These are phyloP conservation scores for Sporothrix inflata DNA, from an alignment of 2,329 filamentous ascomycete genomes.

Conservation along the genomic window DNA sequence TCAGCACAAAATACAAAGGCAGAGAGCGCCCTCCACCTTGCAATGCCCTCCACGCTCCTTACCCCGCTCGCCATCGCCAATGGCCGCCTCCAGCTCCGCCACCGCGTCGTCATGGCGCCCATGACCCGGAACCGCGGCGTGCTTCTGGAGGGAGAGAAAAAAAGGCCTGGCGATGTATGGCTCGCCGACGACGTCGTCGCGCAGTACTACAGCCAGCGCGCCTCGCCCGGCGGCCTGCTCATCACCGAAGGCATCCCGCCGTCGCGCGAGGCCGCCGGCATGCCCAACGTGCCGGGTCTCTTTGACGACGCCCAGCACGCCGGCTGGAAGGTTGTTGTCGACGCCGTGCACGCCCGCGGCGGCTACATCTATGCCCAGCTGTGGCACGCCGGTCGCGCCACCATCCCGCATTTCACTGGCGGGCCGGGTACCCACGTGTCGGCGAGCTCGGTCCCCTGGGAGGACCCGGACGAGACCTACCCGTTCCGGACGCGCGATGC, in stretches of 20 bases:
- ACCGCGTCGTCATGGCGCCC: conserved; percentile 50
- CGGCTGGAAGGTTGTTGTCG: conserved; percentile 23
- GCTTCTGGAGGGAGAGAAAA: neutral
- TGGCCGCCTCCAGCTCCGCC: conserved; percentile 44
- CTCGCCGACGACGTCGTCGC: conserved; percentile 23
- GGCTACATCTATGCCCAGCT: conserved; percentile 49
- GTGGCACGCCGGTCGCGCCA: conserved; percentile 45
- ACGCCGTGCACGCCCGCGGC: conserved; percentile 27
- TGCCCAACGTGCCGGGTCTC: conserved; percentile 26
- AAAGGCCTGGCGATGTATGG: neutral
- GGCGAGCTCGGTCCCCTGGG: conserved; percentile 17
- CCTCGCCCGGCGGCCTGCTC: conserved; percentile 24
- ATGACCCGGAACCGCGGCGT: conserved; percentile 30
- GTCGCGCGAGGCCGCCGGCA: conserved; percentile 15
- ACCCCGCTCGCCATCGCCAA: conserved; percentile 17
- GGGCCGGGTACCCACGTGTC: conserved; percentile 12
- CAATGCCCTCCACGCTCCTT: conserved; percentile 13
- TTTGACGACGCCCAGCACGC: conserved; percentile 19
- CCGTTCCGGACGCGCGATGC: conserved; percentile 36
- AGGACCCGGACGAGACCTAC: conserved; percentile 40
- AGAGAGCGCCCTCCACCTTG: neutral
- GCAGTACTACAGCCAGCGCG: conserved; percentile 27
- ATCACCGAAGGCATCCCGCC: conserved; percentile 28
- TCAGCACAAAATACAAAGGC: neutral
- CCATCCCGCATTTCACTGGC: conserved; percentile 18